Base-by-base conservation (phyloP, 805 yeast species). In the Wickerhamiella bombiphila region DNA sequence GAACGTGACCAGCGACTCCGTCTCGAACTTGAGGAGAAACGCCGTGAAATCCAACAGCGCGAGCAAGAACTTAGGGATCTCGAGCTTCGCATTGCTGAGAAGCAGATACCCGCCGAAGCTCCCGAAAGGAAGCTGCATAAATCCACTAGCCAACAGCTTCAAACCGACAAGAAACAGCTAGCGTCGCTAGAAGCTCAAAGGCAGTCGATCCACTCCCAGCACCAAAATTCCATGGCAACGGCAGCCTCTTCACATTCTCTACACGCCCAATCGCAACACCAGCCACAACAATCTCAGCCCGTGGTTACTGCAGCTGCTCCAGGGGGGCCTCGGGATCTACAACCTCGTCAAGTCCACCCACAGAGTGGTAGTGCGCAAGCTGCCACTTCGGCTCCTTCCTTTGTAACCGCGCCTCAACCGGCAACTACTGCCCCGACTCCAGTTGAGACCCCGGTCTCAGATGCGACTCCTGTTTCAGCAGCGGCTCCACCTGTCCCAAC, bases 1-100 rank as follows among this genome's bases (percentile, higher is more conserved):
- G 65, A 57, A 37, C 54, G 56, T 29, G 66, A 63, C 43, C 45
- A 44, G 29, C 49, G 56, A 21, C 58, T 62, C 11, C 61, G 53
- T 34, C 50, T 51, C 24, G 67, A 61, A 39, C 54, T 63, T 36
- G 58, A 57, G 32, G 60, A 55, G 29, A 53, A 56, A 49, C 51
- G 61, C 17, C 50, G 48, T 14, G 56, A 56, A 42, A 48, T 63
- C 15, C 37, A 43, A 19, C 56, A 60, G 11, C 58, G 68, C 22
- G 67, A 64, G 46, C 48, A 53, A 18, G 65, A 63, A 47, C 54
- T 63, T 28, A 53, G 55, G 20, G 61, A 55, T 22, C 53, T 63
- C 35, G 67, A 63, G 42, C 20, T 21, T 19, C 34, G 38, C 24
- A 42, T 47, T 39, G 44, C 46, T 14, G 41, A 38, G 30, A 20